A percentile compares a stretch with the other conserved stretches of the same genome.
Evolutionary conservation across 495 filamentous ascomycete species (phyloP).

Genomic region (Aspergillus biplanus): DNA sequence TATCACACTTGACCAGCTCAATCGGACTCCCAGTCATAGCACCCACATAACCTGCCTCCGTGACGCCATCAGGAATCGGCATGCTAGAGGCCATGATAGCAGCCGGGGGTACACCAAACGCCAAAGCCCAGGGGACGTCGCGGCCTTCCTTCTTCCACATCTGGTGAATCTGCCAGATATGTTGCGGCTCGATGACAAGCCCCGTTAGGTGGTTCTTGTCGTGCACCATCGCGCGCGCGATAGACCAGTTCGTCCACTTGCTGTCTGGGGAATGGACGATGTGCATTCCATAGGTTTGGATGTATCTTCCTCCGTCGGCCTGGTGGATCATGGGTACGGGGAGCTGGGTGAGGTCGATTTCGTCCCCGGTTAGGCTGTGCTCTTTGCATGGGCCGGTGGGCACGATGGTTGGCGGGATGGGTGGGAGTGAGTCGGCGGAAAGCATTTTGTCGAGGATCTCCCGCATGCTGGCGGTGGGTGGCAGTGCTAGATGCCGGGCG

Average conservation of each 20-base stretch:
- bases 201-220: conserved; percentile 36
- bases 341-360: conserved; percentile 39
- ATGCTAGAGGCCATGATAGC: conserved; percentile 43
- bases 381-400: conserved; percentile 38
- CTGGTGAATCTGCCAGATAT: conserved; percentile 39
- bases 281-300: conserved; percentile 45
- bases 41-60: conserved; percentile 41
- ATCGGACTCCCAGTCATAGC: conserved; percentile 36
- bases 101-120: conserved; percentile 44
- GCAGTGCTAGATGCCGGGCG: conserved; percentile 34
- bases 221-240: conserved; percentile 42
- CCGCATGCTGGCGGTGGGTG: conserved; percentile 29
- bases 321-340: conserved; percentile 40
- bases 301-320: conserved; percentile 42
- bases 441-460: conserved; percentile 38
- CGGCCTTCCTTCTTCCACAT: conserved; percentile 40
- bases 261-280: conserved; percentile 40
- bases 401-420: conserved; percentile 33
- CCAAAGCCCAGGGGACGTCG: conserved; percentile 41
- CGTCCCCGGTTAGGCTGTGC: conserved; percentile 30
- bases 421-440: conserved; percentile 22
- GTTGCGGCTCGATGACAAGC: conserved; percentile 35
- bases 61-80: conserved; percentile 40
- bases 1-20: conserved; percentile 45
- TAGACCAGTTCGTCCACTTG: conserved; percentile 47